Percentiles rank a stretch among this genome's conserved stretches.
Evolutionary conservation across 1,284 basidiomycete genomes (phyloP).

Genomic region (Tilletia setariae): DNA sequence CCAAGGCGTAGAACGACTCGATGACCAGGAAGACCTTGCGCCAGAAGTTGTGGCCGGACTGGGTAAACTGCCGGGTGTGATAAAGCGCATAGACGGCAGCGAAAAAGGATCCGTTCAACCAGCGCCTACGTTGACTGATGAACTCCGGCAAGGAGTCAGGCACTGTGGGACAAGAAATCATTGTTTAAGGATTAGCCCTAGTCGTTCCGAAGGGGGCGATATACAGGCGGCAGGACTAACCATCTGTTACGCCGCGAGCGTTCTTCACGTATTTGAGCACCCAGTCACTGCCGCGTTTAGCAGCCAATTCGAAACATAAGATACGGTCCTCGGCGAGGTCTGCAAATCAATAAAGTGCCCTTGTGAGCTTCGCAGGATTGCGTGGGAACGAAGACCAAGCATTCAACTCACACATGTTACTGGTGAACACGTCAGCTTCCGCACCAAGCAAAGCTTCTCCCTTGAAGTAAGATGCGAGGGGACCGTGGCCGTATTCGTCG

Average conservation of each 20-base stretch:
- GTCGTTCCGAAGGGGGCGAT: neutral
- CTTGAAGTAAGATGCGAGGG: conserved; percentile 92
- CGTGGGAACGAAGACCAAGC: conserved; percentile 58
- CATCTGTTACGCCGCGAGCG: conserved; percentile 89
- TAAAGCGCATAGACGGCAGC: conserved; percentile 65
- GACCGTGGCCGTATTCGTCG: conserved; percentile 76
- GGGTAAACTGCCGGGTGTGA: conserved; percentile 77
- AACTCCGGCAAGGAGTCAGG: conserved; percentile 92
- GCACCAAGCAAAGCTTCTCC: conserved; percentile 86
- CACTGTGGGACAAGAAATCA: conserved; percentile 53
- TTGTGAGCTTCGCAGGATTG: too few relatives aligned
- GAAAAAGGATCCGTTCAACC: conserved; percentile 87
- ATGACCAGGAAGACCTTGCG: conserved; percentile 73
- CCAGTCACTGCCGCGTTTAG: conserved; percentile 85
- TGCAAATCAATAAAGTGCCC: neutral
- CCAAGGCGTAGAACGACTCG: conserved; percentile 81
- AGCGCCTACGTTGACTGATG: conserved; percentile 84
- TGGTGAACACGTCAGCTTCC: conserved; percentile 92
- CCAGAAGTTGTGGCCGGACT: conserved; percentile 74
- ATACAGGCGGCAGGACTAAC: neutral
- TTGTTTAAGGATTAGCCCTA: neutral
- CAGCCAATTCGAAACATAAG: conserved; percentile 86
- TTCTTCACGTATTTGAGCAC: conserved; percentile 92
- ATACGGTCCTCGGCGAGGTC: conserved; percentile 68
- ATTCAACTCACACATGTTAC: conserved; percentile 57